A percentile compares a stretch with the other conserved stretches of the same genome.
These are phyloP conservation scores for Camellia sinensis DNA, from an alignment of 148 eudicot genomes.

Conservation along the genomic window DNA sequence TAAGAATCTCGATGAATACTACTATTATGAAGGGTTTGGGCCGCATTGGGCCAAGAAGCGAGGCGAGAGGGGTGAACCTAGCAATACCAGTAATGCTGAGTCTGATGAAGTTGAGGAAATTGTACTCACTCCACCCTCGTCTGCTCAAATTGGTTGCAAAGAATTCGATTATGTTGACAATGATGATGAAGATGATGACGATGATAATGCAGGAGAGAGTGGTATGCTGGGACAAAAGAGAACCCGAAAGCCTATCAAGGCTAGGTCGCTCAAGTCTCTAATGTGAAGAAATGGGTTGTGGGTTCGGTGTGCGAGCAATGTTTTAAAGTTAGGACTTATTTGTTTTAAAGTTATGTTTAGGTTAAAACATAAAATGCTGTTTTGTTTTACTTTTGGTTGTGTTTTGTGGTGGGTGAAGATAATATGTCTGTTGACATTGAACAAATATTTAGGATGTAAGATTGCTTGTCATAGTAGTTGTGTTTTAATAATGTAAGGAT, in stretches of 20 bases:
- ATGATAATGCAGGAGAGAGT: background rate
- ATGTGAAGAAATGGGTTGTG: constrained; percentile 17
- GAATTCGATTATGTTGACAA: constrained; percentile 26
- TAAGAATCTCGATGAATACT: constrained; percentile 44
- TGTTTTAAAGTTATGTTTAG: background rate
- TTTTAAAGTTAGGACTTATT: background rate
- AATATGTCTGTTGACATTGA: background rate
- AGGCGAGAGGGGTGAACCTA: constrained; percentile 5
- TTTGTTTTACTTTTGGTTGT: background rate
- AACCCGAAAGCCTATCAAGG: constrained; percentile 47
- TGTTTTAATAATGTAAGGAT: background rate
- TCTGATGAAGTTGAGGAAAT: background rate
- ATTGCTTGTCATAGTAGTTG: background rate
- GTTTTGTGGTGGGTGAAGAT: background rate
- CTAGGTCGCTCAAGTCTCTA: constrained; percentile 50
- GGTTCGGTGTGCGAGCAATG: background rate
- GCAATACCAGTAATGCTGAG: background rate
- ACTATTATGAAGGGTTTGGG: constrained; percentile 73
- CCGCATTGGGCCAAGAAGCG: constrained; percentile 63
- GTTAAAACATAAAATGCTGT: background rate
- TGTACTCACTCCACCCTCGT: background rate
- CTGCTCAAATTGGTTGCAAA: background rate
- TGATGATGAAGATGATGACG: constrained; percentile 28
- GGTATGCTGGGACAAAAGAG: constrained; percentile 18
- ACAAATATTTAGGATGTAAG: no score